phyloP scores from a whole-genome alignment of 179 eudicot genomes.

The Patellifolia procumbens region DNA sequence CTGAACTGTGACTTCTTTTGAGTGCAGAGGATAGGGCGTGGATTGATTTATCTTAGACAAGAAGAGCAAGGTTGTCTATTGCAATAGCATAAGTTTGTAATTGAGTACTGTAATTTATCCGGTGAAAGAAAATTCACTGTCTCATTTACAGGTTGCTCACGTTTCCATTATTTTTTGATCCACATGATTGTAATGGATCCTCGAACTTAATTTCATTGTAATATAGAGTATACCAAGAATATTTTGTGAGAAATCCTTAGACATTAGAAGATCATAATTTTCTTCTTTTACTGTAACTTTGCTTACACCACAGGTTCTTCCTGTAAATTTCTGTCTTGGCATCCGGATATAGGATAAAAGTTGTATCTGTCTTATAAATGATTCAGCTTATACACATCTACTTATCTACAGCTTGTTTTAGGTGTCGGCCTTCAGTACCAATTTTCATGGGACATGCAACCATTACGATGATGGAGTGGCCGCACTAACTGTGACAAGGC shows the following conservation, averaged over 20 bases:
- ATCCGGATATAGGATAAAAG: too few relatives aligned
- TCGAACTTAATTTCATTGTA: constrained; percentile 21
- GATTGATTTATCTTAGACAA: constrained; percentile 62
- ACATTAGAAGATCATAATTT: too few relatives aligned
- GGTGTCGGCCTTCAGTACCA: neutral
- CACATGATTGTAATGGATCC: constrained; percentile 28
- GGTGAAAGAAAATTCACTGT: constrained; percentile 7
- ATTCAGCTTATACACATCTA: neutral
- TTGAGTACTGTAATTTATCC: constrained; percentile 24
- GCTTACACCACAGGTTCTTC: too few relatives aligned
- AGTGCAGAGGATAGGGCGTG: constrained; percentile 71
- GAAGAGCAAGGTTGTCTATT: constrained; percentile 70
- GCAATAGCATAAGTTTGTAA: constrained; percentile 37
- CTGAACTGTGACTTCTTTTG: neutral
- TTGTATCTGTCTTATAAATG: too few relatives aligned
- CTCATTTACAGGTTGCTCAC: constrained; percentile 25
- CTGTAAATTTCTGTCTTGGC: neutral
- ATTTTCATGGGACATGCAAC: neutral
- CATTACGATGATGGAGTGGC: neutral
- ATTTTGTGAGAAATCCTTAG: too few relatives aligned
- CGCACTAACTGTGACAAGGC: neutral
- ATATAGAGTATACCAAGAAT: constrained; percentile 14
- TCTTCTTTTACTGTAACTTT: too few relatives aligned
- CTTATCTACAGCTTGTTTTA: neutral
- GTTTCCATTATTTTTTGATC: constrained; percentile 42